These are phyloP conservation scores for Claviceps fusiformis DNA, from an alignment of 2,329 filamentous ascomycete genomes.

Conservation along the genomic window DNA sequence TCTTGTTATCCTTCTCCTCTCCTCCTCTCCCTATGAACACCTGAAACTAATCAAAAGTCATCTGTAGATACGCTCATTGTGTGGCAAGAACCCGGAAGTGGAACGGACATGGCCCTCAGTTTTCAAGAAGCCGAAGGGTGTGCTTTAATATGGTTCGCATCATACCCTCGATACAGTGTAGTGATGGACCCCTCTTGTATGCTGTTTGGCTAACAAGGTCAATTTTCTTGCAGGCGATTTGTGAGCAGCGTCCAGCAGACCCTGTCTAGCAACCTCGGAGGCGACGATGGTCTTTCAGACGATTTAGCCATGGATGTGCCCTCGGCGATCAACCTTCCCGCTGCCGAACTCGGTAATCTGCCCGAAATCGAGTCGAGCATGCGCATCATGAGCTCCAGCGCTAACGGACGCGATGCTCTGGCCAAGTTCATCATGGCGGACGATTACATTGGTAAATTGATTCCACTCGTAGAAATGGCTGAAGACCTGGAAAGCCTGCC, in stretches of 20 bases:
- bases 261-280: slow-evolving; percentile 33
- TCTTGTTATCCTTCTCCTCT: neutral
- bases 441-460: slow-evolving; percentile 76
- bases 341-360: slow-evolving; percentile 69
- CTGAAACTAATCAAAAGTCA: neutral
- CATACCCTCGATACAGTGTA: slow-evolving; percentile 1
- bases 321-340: slow-evolving; percentile 59
- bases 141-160: slow-evolving; percentile 67
- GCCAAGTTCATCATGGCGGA: slow-evolving; percentile 76
- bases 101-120: slow-evolving; percentile 91
- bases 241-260: slow-evolving; percentile 74
- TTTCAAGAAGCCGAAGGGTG: slow-evolving; percentile 97
- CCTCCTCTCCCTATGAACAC: neutral
- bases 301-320: slow-evolving; percentile 64
- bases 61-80: slow-evolving; percentile 82
- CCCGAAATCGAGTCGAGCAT: slow-evolving; percentile 75
- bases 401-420: slow-evolving; percentile 68
- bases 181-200: neutral
- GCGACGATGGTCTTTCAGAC: slow-evolving; percentile 79
- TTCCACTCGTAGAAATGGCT: slow-evolving; percentile 73
- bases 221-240: slow-evolving; percentile 57
- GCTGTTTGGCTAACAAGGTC: slow-evolving; percentile 1
- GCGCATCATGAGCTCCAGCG: slow-evolving; percentile 61
- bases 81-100: slow-evolving; percentile 78
- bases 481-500: slow-evolving; percentile 80